Evolutionary conservation across 371 early-diverging fungal genomes (phyloP).

Genomic region (Gilbertella persicaria): DNA sequence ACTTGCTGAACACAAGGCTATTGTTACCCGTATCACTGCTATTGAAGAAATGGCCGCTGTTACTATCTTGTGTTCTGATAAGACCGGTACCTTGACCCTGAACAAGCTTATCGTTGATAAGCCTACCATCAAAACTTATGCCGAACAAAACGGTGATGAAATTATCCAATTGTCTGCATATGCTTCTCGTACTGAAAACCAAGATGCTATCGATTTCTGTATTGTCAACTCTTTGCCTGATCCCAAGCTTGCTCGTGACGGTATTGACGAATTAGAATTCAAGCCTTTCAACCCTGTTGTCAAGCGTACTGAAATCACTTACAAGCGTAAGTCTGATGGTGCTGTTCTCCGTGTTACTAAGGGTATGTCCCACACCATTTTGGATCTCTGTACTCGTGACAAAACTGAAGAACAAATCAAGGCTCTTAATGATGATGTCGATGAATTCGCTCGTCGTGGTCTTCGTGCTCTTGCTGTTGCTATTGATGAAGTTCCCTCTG

Average conservation of each 20-base stretch:
- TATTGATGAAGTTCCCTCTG: slow-evolving; percentile 52
- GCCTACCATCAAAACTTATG: slow-evolving; percentile 56
- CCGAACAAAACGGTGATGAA: slow-evolving; percentile 45
- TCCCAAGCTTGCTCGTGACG: slow-evolving; percentile 48
- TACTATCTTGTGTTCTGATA: slow-evolving; percentile 88
- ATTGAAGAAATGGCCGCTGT: slow-evolving; percentile 91
- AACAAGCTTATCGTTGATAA: slow-evolving; percentile 78
- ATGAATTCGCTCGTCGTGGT: slow-evolving; percentile 71
- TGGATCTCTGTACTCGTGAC: slow-evolving; percentile 63
- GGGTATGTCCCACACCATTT: slow-evolving; percentile 68
- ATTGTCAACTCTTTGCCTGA: slow-evolving; percentile 61
- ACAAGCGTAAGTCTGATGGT: slow-evolving; percentile 55
- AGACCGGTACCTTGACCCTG: slow-evolving; percentile 92
- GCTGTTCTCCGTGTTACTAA: slow-evolving; percentile 61
- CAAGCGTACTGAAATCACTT: slow-evolving; percentile 80
- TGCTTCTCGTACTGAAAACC: slow-evolving; percentile 65
- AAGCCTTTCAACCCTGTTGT: slow-evolving; percentile 81
- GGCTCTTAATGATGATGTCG: slow-evolving; percentile 55
- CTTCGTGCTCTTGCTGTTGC: slow-evolving; percentile 75
- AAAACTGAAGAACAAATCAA: slow-evolving; percentile 52
- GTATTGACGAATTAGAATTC: slow-evolving; percentile 63
- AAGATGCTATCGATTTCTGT: slow-evolving; percentile 70
- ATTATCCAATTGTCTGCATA: slow-evolving; percentile 59
- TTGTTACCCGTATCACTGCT: slow-evolving; percentile 78
- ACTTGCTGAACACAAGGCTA: slow-evolving; percentile 87